Evolutionary conservation across 169 alveolate genomes (phyloP).

Genomic region (Plasmodium falciparum): DNA sequence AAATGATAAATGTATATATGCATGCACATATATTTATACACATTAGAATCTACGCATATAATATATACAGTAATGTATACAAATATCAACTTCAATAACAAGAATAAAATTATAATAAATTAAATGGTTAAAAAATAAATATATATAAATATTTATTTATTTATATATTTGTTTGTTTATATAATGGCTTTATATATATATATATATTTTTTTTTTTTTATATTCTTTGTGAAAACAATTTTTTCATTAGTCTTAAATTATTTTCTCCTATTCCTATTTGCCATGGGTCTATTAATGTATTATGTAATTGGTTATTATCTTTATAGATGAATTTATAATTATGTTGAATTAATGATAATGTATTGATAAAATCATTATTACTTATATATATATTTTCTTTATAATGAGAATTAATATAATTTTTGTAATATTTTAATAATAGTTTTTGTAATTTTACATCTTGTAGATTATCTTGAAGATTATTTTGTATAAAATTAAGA

Average conservation of each 20-base stretch:
- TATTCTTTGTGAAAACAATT: neutral
- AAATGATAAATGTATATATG: too few relatives aligned
- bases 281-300: constrained; percentile 36
- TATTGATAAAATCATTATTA: constrained; percentile 13
- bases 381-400: neutral
- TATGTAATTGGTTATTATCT: constrained; percentile 20
- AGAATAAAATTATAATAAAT: too few relatives aligned
- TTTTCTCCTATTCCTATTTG: constrained; percentile 30
- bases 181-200: neutral
- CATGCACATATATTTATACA: too few relatives aligned
- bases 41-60: too few relatives aligned
- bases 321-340: constrained; percentile 17
- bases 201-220: neutral
- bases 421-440: neutral
- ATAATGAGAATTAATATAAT: neutral
- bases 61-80: too few relatives aligned
- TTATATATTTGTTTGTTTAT: too few relatives aligned
- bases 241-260: neutral
- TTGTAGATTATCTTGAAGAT: neutral
- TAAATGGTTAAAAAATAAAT: too few relatives aligned
- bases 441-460: constrained; percentile 20
- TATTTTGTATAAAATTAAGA: constrained; percentile 11
- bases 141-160: too few relatives aligned
- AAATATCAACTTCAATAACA: too few relatives aligned
- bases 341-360: neutral